Conservation (phyloP, 2,329 filamentous ascomycete genomes). For the Fusarium continuum region DNA sequence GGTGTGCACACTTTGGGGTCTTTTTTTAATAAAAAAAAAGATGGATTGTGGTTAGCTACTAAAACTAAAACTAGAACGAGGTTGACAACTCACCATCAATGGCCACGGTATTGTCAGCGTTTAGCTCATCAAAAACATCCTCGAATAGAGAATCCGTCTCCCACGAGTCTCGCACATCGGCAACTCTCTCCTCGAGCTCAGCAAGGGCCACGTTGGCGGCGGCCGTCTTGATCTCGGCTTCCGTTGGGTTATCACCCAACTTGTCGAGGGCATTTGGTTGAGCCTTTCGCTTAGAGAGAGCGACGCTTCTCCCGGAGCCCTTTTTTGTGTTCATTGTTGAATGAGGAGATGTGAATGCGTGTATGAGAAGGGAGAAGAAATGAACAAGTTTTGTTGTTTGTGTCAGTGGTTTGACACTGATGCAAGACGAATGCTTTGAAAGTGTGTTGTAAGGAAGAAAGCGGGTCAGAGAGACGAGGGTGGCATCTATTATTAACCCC, state of each 20-base stretch:
- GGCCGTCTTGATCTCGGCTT: slow-evolving; percentile 50
- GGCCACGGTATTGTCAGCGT: slow-evolving; percentile 59
- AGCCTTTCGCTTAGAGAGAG: slow-evolving; percentile 47
- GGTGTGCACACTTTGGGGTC: slow-evolving; percentile 67
- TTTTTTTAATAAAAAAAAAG: slow-evolving; percentile 25
- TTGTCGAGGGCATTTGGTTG: slow-evolving; percentile 50
- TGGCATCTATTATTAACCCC: slow-evolving; percentile 36
- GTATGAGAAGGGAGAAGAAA: background rate
- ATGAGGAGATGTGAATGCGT: background rate
- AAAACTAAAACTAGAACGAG: too few species aligned
- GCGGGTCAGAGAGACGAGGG: slow-evolving; percentile 36
- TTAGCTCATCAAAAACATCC: slow-evolving; percentile 67
- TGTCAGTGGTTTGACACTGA: background rate
- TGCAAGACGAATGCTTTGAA: slow-evolving; percentile 5
- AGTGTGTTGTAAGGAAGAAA: slow-evolving; percentile 31
- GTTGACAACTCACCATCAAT: slow-evolving; percentile 56
- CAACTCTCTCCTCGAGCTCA: slow-evolving; percentile 62
- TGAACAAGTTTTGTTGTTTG: background rate
- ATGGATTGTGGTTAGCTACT: background rate
- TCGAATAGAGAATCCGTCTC: slow-evolving; percentile 72
- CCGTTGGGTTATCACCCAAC: slow-evolving; percentile 47
- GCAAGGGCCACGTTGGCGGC: slow-evolving; percentile 50
- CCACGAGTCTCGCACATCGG: slow-evolving; percentile 65
- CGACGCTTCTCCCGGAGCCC: slow-evolving; percentile 45
- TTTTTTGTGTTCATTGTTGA: slow-evolving; percentile 46